A percentile compares a stretch with the other conserved stretches of the same genome.
Evolutionary conservation across 2,329 filamentous ascomycete species (phyloP).

Genomic region (Raffaelea ambrosiae): DNA sequence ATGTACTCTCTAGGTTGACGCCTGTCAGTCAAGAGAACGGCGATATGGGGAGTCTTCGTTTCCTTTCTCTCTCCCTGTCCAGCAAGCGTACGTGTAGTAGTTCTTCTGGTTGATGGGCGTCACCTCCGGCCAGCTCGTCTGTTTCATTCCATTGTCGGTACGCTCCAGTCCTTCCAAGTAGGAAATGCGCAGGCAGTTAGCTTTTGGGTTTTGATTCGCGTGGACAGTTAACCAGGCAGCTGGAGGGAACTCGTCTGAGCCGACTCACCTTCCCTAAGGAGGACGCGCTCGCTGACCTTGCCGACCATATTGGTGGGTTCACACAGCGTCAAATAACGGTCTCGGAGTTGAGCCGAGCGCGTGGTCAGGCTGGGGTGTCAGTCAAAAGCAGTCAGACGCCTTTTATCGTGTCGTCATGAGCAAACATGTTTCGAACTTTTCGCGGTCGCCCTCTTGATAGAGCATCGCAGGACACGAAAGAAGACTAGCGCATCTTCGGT

Average conservation of each 20-base stretch:
- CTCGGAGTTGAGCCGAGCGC: too few relatives aligned
- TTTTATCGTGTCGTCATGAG: neutral
- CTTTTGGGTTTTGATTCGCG: too few relatives aligned
- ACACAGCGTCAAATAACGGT: too few relatives aligned
- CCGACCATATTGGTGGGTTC: constrained; percentile 40
- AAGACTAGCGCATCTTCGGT: too few relatives aligned
- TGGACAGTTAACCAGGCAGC: too few relatives aligned
- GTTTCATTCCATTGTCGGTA: constrained; percentile 97
- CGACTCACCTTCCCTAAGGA: constrained; percentile 49
- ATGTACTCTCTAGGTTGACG: constrained; percentile 83
- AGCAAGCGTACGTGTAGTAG: constrained; percentile 78
- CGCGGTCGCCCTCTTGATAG: too few relatives aligned
- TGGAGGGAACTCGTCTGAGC: neutral
- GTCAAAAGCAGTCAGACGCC: too few relatives aligned
- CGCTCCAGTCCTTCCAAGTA: constrained; percentile 69
- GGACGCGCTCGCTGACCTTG: constrained; percentile 57
- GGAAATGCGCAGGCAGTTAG: neutral
- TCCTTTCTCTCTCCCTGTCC: neutral
- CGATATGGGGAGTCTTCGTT: too few relatives aligned
- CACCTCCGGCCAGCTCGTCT: constrained; percentile 88
- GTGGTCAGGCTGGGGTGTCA: too few relatives aligned
- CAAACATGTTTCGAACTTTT: too few relatives aligned
- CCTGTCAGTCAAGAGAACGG: constrained; percentile 12
- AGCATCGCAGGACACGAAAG: too few relatives aligned
- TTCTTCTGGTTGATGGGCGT: constrained; percentile 98